Evolutionary conservation across 2,329 filamentous ascomycete genomes (phyloP), one percentile per base, ranked within the genome.

Genomic region (Aspergillus ibericus): DNA sequence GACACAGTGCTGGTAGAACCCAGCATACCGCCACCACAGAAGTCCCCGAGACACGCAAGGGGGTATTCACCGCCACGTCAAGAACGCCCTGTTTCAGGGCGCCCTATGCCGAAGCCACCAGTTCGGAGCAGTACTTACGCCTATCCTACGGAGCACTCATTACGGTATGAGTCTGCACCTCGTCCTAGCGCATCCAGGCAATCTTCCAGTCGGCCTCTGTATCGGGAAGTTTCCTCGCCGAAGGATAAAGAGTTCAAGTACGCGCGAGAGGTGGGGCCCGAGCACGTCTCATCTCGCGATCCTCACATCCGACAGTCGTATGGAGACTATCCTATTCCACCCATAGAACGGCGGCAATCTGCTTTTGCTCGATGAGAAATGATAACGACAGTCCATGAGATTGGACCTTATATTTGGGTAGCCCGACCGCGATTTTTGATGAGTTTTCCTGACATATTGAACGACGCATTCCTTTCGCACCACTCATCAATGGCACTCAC

Each of bases 1-100:
- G 72, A 75, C 3, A 65, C 62, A 8, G 59, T 70, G 16, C 46
- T 70, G 16, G 64, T 72, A 48, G 72, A 76, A 42, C 63, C 68
- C 18, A 61, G 53, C 40, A 59, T 56, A 20, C 63, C 59, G 12
- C 59, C 66, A 4, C 60, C 64, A 4, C 58, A 64, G 32, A 60
- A 65, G 44, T 61, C 66, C 8, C 60, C 69, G 20, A 68, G 70
- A 52, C 68, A 73, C 53, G 64, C 65, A 15, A 58, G 66, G 18
- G 66, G 68, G 15, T 62, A 63, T 22, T 74, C 73, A 4, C 69
- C 74, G 15, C 64, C 71, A 10, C 68, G 66, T 4, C 59, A 59
- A 16, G 69, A 72, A 15, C 67, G 67, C 25, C 36, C 59, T 53
- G 22, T 66, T 15, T 22, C 48, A 20, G 35, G 29, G 10, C 68